A percentile compares a stretch with the other conserved stretches of the same genome.
phyloP scores from a whole-genome alignment of 2,329 filamentous ascomycete genomes.

The Hypoxylon sp. region DNA sequence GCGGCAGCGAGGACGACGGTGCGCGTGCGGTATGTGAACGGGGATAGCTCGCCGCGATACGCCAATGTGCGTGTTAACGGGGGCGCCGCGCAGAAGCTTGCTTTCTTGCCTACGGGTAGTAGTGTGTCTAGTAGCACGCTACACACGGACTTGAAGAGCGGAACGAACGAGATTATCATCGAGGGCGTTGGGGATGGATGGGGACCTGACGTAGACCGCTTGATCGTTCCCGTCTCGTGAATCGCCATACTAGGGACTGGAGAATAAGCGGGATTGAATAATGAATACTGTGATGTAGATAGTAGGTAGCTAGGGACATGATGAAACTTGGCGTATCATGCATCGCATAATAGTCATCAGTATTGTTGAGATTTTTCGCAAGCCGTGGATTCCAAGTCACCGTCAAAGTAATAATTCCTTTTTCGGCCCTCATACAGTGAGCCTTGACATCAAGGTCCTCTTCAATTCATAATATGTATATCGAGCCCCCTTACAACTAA shows the following conservation, averaged over 20 bases:
- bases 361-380: not conserved
- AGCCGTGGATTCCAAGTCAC: not conserved
- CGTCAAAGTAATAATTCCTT: not conserved
- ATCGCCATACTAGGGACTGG: not conserved
- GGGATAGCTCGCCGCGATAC: constrained; percentile 66
- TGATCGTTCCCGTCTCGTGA: constrained; percentile 63
- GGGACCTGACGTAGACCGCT: constrained; percentile 67
- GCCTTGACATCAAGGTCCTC: constrained; percentile 29
- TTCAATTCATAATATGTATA: constrained; percentile 40
- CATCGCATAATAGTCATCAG: not conserved
- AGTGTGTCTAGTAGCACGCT: constrained; percentile 63
- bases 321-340: not conserved
- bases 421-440: constrained; percentile 9
- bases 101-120: constrained; percentile 68
- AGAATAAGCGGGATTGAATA: not conserved
- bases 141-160: constrained; percentile 63
- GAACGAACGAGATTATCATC: constrained; percentile 66
- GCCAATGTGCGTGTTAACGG: constrained; percentile 71
- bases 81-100: constrained; percentile 61
- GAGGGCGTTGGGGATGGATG: constrained; percentile 55
- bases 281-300: not conserved
- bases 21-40: constrained; percentile 69
- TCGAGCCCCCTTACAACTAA: constrained; percentile 15
- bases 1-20: constrained; percentile 65
- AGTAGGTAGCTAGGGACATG: not conserved